Percentiles rank a stretch among this genome's conserved stretches.
Conservation (phyloP, 495 filamentous ascomycete species). For the Filosporella fistucella region DNA sequence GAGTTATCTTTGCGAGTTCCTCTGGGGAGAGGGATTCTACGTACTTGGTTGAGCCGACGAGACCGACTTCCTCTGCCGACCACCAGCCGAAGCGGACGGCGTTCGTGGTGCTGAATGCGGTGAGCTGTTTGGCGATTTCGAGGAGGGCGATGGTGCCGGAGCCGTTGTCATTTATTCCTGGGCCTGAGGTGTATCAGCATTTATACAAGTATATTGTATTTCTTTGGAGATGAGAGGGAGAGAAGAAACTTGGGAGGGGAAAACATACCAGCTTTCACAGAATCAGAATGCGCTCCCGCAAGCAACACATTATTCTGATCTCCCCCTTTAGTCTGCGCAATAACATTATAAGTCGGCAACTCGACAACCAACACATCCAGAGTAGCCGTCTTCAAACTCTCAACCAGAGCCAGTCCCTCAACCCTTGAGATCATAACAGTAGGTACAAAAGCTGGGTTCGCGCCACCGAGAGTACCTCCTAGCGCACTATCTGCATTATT, state of each 20-base stretch:
- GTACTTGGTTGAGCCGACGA: constrained; percentile 61
- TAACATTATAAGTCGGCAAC: constrained; percentile 50
- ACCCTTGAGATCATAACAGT: constrained; percentile 48
- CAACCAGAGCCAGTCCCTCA: constrained; percentile 41
- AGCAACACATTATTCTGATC: constrained; percentile 60
- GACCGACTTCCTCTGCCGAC: constrained; percentile 58
- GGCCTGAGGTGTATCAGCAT: too few species aligned
- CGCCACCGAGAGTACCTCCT: constrained; percentile 49
- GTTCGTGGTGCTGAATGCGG: constrained; percentile 55
- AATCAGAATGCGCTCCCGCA: constrained; percentile 66
- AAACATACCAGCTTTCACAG: constrained; percentile 56
- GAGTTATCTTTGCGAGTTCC: constrained; percentile 51
- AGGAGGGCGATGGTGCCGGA: constrained; percentile 61
- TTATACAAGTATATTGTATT: too few species aligned
- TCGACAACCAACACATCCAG: constrained; percentile 22
- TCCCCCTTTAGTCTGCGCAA: constrained; percentile 61
- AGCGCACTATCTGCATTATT: constrained; percentile 56
- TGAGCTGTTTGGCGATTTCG: constrained; percentile 55
- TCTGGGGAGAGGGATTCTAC: constrained; percentile 39
- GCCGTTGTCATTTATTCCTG: constrained; percentile 69
- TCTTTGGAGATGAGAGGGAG: too few species aligned
- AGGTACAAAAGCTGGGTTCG: constrained; percentile 44
- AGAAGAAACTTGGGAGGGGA: too few species aligned
- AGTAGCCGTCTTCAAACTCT: neutral
- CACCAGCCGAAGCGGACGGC: constrained; percentile 68